A percentile compares a stretch with the other conserved stretches of the same genome.
phyloP scores from a whole-genome alignment of 371 early-diverging fungal genomes.

The Parasitella parasitica region DNA sequence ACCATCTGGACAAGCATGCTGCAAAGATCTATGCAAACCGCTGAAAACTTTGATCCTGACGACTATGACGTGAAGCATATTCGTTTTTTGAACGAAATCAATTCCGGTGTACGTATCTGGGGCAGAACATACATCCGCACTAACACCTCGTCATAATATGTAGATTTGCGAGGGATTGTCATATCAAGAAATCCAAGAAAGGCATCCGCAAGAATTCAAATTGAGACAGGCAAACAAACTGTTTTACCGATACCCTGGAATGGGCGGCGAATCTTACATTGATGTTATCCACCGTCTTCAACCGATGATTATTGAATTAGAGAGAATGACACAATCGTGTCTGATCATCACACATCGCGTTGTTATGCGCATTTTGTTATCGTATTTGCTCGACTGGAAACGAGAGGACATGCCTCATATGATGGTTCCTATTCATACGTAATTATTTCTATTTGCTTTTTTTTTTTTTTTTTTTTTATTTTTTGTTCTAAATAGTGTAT shows the following conservation, averaged over 20 bases:
- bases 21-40: constrained; percentile 70
- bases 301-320: constrained; percentile 82
- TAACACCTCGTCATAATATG: neutral
- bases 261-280: constrained; percentile 81
- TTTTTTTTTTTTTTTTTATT: neutral
- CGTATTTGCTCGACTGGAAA: constrained; percentile 74
- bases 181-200: constrained; percentile 65
- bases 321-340: constrained; percentile 75
- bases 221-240: constrained; percentile 72
- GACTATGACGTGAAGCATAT: constrained; percentile 73
- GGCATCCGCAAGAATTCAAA: constrained; percentile 69
- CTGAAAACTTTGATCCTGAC: constrained; percentile 64
- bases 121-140: no score
- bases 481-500: constrained; percentile 26
- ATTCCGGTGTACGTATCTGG: constrained; percentile 60
- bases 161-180: constrained; percentile 56
- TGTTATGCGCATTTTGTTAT: constrained; percentile 76
- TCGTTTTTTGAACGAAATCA: constrained; percentile 80
- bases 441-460: constrained; percentile 15
- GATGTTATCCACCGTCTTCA: constrained; percentile 86
- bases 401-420: constrained; percentile 69
- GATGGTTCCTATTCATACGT: constrained; percentile 56
- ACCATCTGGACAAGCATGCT: constrained; percentile 81
- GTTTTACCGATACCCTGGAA: constrained; percentile 81
- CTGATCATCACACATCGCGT: constrained; percentile 79